phyloP scores from a whole-genome alignment of 2,329 filamentous ascomycete species.

The Sclerotinia spermophila region DNA sequence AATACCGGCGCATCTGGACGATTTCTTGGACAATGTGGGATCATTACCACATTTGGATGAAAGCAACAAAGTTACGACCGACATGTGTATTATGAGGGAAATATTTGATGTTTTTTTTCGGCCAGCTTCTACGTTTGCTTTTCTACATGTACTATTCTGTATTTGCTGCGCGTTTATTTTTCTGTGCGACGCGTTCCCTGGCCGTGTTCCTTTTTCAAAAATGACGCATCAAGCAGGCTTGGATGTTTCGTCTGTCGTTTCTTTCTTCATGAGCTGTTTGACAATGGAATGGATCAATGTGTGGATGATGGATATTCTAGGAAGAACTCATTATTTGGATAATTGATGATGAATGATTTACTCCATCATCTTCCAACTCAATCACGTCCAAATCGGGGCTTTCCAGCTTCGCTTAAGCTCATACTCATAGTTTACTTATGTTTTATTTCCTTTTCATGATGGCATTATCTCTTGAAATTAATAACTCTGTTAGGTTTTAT shows the following conservation, averaged over 20 bases:
- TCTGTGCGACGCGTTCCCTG: neutral
- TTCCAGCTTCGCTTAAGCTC: neutral
- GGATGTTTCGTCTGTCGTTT: neutral
- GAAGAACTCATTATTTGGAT: neutral
- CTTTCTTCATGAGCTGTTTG: neutral
- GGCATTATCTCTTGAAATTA: neutral
- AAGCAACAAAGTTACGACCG: neutral
- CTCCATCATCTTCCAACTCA: neutral
- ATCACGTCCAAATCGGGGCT: neutral
- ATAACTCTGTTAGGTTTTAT: neutral
- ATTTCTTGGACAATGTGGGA: neutral
- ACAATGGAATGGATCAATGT: neutral
- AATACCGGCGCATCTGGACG: neutral
- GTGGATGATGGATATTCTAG: neutral
- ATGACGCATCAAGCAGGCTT: conserved; percentile 7
- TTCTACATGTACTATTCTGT: conserved; percentile 2
- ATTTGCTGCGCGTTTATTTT: neutral
- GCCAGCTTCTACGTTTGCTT: neutral
- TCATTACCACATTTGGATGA: neutral
- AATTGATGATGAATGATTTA: neutral
- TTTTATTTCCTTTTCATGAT: conserved; percentile 2
- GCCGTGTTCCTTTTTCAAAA: neutral
- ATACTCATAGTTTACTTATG: neutral
- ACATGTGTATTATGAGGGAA: conserved; percentile 13
- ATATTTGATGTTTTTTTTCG: neutral